Evolutionary conservation across 345 rosid species (phyloP), one percentile per base, ranked within the genome.

Genomic region (Camelina neglecta): DNA sequence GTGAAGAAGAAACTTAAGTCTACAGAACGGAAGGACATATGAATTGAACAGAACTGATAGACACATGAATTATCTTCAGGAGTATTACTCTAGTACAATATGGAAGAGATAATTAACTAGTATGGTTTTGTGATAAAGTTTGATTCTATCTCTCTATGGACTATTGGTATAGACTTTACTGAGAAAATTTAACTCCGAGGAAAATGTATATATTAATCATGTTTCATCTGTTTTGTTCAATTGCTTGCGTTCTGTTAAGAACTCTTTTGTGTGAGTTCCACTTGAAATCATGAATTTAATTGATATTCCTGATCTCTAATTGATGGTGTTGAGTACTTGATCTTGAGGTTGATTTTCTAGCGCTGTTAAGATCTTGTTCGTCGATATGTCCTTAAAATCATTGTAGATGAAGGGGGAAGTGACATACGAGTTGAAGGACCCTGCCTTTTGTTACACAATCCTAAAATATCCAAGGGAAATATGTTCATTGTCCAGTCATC

Each of bases 391-490:
- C 48, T 76, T 81, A 42, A 44, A 68, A 56, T 64, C 78, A 67
- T 70, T 74, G 71, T 80, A 92, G 97, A 76, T 81, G 71, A 87
- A 84, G 75, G 95, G 97, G 72, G 96, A 94, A 84, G 83, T 94
- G 81, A 92, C 90, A 39, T 93, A 91, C 44, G 92, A 89, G 76
- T 47, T 75, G 75, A 94, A 88, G 83, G 95, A 94, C 74, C 86
- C 88, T 3, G 96, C 96, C 67, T 90, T 77, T 73, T 94, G 90
- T 82, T 94, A 85, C 83, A 84, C 79, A 69, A 77, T 87, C 70
- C 71, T 82, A 74, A 53, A 87, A 65, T 60, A 72, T 65, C 98
- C 98, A 29, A 69, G 36, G 70, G 90, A 92, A 45, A 76, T 90
- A 51, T 87, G 90, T 74, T 84, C 84, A 33, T 86, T 90, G 74